Conservation (phyloP, 352 stramenopile species). For the Globisporangium middletonii region DNA sequence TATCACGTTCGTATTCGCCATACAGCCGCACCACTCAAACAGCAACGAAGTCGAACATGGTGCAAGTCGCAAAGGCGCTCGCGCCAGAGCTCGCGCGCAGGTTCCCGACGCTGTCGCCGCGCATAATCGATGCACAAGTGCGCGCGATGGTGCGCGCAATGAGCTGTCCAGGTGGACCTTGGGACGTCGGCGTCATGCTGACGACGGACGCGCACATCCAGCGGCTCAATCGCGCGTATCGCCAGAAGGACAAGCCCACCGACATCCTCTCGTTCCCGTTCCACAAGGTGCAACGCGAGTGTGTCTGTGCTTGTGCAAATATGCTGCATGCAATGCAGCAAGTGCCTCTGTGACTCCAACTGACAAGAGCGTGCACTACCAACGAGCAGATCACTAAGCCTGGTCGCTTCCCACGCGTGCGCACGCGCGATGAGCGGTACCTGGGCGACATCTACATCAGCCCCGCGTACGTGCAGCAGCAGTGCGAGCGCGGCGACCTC, state of each 20-base stretch:
- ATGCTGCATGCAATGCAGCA: neutral
- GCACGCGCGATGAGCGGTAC: conserved; percentile 53
- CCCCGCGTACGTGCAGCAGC: conserved; percentile 63
- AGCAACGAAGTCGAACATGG: conserved; percentile 18
- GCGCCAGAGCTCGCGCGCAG: conserved; percentile 27
- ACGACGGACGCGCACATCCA: conserved; percentile 75
- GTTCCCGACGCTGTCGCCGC: conserved; percentile 26
- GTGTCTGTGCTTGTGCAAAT: neutral
- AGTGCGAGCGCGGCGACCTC: conserved; percentile 55
- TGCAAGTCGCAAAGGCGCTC: conserved; percentile 55
- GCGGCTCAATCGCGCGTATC: conserved; percentile 61
- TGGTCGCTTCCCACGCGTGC: conserved; percentile 53
- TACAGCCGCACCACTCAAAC: no score
- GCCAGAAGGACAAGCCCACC: conserved; percentile 74
- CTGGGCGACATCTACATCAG: conserved; percentile 84
- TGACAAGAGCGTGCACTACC: neutral
- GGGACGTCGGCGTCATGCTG: conserved; percentile 76
- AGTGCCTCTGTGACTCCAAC: neutral
- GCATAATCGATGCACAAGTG: conserved; percentile 51
- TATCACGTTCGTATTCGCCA: no score
- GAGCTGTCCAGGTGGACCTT: conserved; percentile 49
- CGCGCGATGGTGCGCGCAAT: conserved; percentile 66
- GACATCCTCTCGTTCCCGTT: conserved; percentile 81
- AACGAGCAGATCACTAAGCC: conserved; percentile 36
- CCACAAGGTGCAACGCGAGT: conserved; percentile 42